These are phyloP conservation scores for Corylus avellana DNA, from an alignment of 306 rosid genomes.

Conservation along the genomic window DNA sequence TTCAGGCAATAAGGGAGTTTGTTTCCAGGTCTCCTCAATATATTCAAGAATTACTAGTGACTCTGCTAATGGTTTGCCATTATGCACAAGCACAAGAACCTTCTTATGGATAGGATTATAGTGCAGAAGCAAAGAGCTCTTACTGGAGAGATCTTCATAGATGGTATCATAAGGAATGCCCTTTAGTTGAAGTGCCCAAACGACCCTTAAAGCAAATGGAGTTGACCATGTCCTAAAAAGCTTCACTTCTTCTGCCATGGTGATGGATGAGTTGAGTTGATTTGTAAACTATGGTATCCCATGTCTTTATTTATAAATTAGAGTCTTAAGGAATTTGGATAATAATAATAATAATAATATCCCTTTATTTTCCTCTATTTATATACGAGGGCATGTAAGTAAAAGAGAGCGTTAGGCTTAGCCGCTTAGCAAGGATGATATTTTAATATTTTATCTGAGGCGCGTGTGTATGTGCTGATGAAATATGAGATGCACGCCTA, in stretches of 20 bases:
- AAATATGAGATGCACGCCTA: too few species aligned
- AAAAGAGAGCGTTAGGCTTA: too few species aligned
- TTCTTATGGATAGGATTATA: conserved; percentile 31
- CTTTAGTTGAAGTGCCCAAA: conserved; percentile 43
- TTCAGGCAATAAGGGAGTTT: conserved; percentile 31
- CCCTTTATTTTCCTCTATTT: too few species aligned
- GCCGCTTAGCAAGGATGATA: too few species aligned
- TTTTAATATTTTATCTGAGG: too few species aligned
- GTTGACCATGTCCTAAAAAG: conserved; percentile 39
- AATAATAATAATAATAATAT: too few species aligned
- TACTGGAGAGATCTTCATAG: conserved; percentile 39
- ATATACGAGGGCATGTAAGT: too few species aligned
- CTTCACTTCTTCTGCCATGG: conserved; percentile 30
- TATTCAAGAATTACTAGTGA: conserved; percentile 38
- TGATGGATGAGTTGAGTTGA: background rate
- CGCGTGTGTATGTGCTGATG: too few species aligned
- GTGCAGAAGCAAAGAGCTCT: conserved; percentile 40
- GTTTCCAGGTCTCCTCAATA: conserved; percentile 38
- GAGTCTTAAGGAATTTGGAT: too few species aligned
- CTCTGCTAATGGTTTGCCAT: conserved; percentile 34
- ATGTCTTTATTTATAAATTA: background rate
- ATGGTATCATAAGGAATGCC: conserved; percentile 31
- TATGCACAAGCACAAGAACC: conserved; percentile 39
- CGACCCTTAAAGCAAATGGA: conserved; percentile 27
- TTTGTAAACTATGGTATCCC: background rate